These are phyloP conservation scores for Ogataea pini DNA, from an alignment of 805 yeast species.

Conservation along the genomic window DNA sequence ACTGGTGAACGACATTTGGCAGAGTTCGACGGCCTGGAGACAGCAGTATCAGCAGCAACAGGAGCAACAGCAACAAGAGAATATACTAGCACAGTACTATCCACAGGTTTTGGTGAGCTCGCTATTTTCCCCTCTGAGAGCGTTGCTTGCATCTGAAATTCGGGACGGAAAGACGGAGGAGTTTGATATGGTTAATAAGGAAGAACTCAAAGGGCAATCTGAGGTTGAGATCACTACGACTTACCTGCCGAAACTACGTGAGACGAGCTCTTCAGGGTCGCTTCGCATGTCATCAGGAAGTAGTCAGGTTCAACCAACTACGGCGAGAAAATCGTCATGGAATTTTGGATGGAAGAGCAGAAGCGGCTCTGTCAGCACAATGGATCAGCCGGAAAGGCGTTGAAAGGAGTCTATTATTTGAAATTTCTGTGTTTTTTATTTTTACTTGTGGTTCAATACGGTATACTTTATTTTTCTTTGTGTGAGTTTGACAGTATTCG, in stretches of 20 bases:
- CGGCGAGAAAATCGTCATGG: constrained; percentile 26
- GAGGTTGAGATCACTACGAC: constrained; percentile 2
- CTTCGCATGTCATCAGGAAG: constrained; percentile 11
- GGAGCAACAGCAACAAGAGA: constrained; percentile 3
- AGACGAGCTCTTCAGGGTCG: constrained; percentile 15
- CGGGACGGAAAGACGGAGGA: constrained; percentile 33
- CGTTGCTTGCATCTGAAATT: constrained; percentile 6
- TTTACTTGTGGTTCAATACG: neutral
- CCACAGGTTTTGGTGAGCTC: constrained; percentile 19
- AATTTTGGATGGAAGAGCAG: constrained; percentile 29
- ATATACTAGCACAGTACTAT: constrained; percentile 7
- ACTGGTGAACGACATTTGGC: constrained; percentile 15
- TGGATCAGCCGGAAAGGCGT: constrained; percentile 2
- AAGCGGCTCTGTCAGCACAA: constrained; percentile 16
- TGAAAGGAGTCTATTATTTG: neutral
- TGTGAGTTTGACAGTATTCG: neutral
- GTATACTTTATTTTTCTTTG: neutral
- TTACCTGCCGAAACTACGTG: constrained; percentile 17
- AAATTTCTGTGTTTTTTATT: too few species aligned
- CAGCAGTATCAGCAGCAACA: neutral
- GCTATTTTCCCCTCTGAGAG: constrained; percentile 17
- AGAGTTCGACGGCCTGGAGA: neutral
- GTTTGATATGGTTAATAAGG: constrained; percentile 47
- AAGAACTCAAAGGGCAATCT: constrained; percentile 22
- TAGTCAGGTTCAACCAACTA: constrained; percentile 5